Conservation (phyloP, 2,329 filamentous ascomycete species). For the Microdochium paspali region DNA sequence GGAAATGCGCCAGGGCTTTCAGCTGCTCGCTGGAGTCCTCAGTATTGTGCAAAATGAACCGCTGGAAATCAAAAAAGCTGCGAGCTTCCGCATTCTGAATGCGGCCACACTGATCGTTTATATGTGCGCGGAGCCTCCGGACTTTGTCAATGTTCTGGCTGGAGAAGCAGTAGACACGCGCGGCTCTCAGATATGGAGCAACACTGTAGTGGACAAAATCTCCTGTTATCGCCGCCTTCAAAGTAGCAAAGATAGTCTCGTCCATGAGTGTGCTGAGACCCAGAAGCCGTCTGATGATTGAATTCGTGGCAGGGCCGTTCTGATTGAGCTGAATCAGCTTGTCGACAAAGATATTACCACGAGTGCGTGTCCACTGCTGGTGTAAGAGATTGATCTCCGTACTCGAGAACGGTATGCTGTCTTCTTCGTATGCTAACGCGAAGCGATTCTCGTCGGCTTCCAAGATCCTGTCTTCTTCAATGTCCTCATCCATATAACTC, state of each 20-base stretch:
- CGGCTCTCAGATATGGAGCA: constrained; percentile 48
- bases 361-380: constrained; percentile 26
- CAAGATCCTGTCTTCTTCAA: constrained; percentile 24
- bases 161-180: constrained; percentile 39
- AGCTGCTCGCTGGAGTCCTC: constrained; percentile 18
- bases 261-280: constrained; percentile 41
- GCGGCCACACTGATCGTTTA: constrained; percentile 30
- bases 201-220: constrained; percentile 35
- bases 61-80: constrained; percentile 36
- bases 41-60: constrained; percentile 10
- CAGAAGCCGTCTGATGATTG: constrained; percentile 49
- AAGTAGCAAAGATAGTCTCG: constrained; percentile 37
- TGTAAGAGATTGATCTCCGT: constrained; percentile 37
- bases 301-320: constrained; percentile 38
- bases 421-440: constrained; percentile 16
- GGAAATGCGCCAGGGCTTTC: constrained; percentile 20
- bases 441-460: constrained; percentile 30
- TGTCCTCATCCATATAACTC: constrained; percentile 27
- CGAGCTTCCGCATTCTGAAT: constrained; percentile 38
- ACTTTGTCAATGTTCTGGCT: constrained; percentile 25
- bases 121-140: constrained; percentile 29
- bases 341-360: constrained; percentile 47
- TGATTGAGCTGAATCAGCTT: constrained; percentile 57
- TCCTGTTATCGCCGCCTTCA: constrained; percentile 44
- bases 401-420: constrained; percentile 32